Conservation (phyloP, 768 basidiomycete species). For the Boletus reticulatus region DNA sequence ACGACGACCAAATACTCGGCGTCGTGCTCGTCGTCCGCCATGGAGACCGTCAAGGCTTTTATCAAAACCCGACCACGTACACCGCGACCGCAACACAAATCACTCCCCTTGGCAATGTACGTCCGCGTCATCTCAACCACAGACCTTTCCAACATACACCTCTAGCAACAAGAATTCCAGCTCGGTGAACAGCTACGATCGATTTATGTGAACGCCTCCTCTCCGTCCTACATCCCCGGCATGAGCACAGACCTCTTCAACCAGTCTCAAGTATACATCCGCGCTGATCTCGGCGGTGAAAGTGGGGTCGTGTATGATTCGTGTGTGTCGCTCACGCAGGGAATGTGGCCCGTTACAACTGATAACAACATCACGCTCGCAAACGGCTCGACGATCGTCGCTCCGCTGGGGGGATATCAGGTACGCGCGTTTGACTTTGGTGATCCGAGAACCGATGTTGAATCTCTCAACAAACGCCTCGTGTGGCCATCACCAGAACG, state of each 20-base stretch:
- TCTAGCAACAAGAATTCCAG: constrained; percentile 56
- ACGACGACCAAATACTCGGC: constrained; percentile 42
- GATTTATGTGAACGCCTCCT: constrained; percentile 53
- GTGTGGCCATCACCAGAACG: constrained; percentile 25
- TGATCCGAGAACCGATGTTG: background rate
- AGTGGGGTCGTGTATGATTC: constrained; percentile 65
- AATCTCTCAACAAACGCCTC: background rate
- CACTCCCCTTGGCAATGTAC: constrained; percentile 66
- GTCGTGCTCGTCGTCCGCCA: constrained; percentile 58
- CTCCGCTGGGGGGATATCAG: constrained; percentile 68
- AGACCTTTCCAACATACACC: background rate
- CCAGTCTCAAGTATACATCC: constrained; percentile 42
- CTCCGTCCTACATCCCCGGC: constrained; percentile 50
- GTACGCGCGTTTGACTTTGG: constrained; percentile 15
- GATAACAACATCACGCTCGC: constrained; percentile 56
- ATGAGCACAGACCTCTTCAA: constrained; percentile 34
- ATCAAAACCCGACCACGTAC: constrained; percentile 60
- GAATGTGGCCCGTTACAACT: constrained; percentile 54
- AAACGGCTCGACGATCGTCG: constrained; percentile 56
- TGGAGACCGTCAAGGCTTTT: constrained; percentile 64
- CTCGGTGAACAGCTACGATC: constrained; percentile 52
- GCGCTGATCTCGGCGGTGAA: constrained; percentile 71
- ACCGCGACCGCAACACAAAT: constrained; percentile 54
- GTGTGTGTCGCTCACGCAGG: constrained; percentile 66
- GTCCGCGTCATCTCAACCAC: constrained; percentile 4